phyloP scores from a whole-genome alignment of 164 flowering plant genomes.

The Magnolia officinalis region DNA sequence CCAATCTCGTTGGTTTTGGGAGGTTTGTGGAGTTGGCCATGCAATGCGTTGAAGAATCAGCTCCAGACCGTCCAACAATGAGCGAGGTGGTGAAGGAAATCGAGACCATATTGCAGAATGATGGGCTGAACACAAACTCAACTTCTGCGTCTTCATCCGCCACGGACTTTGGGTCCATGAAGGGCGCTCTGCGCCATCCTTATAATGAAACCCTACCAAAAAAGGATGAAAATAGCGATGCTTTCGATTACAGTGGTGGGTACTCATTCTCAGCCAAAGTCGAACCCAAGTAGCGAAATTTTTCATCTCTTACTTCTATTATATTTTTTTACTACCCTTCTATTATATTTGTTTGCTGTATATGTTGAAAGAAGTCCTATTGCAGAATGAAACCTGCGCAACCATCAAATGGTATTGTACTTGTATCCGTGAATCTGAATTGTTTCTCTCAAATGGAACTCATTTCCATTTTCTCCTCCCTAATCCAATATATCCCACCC shows the following conservation, averaged over 20 bases:
- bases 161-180: constrained; percentile 29
- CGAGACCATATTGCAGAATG: constrained; percentile 48
- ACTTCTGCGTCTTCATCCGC: constrained; percentile 45
- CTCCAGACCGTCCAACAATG: constrained; percentile 50
- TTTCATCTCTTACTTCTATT: background rate
- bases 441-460: too few species aligned
- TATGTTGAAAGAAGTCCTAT: background rate
- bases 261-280: constrained; percentile 26
- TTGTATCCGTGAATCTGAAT: too few species aligned
- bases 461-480: too few species aligned
- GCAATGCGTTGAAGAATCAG: constrained; percentile 47
- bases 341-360: constrained; percentile 1
- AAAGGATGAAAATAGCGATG: constrained; percentile 14
- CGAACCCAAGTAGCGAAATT: constrained; percentile 28
- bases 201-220: constrained; percentile 17
- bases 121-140: constrained; percentile 32
- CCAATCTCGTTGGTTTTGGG: constrained; percentile 32
- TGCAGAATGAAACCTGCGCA: background rate
- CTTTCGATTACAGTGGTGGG: constrained; percentile 33
- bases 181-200: constrained; percentile 28
- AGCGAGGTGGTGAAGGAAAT: constrained; percentile 61
- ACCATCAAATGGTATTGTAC: too few species aligned
- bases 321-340: background rate
- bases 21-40: constrained; percentile 52
- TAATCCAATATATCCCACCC: too few species aligned